phyloP scores from a whole-genome alignment of 2,329 filamentous ascomycete species.

The Coniochaeta pulveracea region DNA sequence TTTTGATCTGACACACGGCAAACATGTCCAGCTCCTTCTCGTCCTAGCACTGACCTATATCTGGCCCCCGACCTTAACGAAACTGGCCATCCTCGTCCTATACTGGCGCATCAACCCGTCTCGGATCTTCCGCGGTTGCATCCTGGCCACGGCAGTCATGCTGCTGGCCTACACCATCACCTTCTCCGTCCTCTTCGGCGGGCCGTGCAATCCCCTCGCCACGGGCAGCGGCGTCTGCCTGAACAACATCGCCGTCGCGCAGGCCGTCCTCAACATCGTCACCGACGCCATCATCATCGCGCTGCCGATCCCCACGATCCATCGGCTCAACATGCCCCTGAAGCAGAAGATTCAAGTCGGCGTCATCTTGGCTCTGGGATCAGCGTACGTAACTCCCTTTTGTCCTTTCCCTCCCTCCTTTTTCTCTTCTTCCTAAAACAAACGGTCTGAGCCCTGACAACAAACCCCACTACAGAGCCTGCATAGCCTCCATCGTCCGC shows the following conservation, averaged over 20 bases:
- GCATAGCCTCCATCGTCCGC: constrained; percentile 15
- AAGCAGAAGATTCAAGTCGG: constrained; percentile 30
- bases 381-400: constrained; percentile 19
- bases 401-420: background rate
- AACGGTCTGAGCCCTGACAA: background rate
- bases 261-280: constrained; percentile 32
- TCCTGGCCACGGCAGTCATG: constrained; percentile 6
- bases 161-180: constrained; percentile 12
- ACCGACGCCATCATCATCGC: constrained; percentile 28
- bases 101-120: constrained; percentile 11
- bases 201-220: constrained; percentile 14
- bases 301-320: constrained; percentile 30
- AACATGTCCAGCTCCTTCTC: constrained; percentile 4
- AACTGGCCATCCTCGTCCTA: constrained; percentile 11
- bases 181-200: constrained; percentile 12
- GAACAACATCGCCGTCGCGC: constrained; percentile 28
- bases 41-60: constrained; percentile 11
- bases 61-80: constrained; percentile 12
- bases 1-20: background rate
- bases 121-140: constrained; percentile 5
- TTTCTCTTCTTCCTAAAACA: background rate
- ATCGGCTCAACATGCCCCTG: constrained; percentile 25
- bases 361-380: constrained; percentile 30
- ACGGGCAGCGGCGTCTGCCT: constrained; percentile 21
- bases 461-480: constrained; percentile 10